Base-by-base conservation (phyloP, 2,329 filamentous ascomycete species). In the Fusarium nygamai region DNA sequence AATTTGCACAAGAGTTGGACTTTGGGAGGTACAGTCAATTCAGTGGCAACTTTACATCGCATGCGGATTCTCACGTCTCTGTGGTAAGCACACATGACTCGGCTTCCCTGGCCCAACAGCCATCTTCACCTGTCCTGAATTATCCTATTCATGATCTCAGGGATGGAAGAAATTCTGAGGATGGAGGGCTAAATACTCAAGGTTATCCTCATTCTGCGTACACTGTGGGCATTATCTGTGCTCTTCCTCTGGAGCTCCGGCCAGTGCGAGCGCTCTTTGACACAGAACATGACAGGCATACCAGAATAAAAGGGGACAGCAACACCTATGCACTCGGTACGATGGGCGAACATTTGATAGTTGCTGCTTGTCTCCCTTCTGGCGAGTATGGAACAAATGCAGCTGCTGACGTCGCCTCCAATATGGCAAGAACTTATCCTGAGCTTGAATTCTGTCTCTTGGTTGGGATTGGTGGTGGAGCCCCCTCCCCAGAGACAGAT, bases 401-500 rank as follows among this genome's bases (percentile, higher is more conserved):
- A 0, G 43, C 43, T 8, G n/a, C 43, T 24, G 43, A 44, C 6
- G 43, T 0, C 0, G 43, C 43, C 0, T 44, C 43, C 0, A 44
- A 44, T 5, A 8, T 44, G 16, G 8, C 0, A 24, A 44, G 43
- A 24, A 44, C n/a, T 19, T 44, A 44, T 24, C 11, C 8, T 2
- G 43, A 24, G 3, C 1, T 44, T 1, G 43, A 24, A 0, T 44
- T 5, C 3, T 44, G 43, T 44, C 43, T 44, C 7, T 44, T 44
- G 43, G 43, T 44, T 1, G 43, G 43, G 5, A 44, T 44, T 8
- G 43, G 0, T 1, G 43, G 43, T 0, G 43, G 43, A 24, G 43
- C n/a, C 0, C n/a, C 43, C 17, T 24, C 43, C 16, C 0, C n/a
- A 24, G 43, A 44, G 11, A 6, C 0, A 44, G 43, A 44, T 24